These are phyloP conservation scores for Naegleria fowleri DNA, from an alignment of 208 protist species.

Conservation along the genomic window DNA sequence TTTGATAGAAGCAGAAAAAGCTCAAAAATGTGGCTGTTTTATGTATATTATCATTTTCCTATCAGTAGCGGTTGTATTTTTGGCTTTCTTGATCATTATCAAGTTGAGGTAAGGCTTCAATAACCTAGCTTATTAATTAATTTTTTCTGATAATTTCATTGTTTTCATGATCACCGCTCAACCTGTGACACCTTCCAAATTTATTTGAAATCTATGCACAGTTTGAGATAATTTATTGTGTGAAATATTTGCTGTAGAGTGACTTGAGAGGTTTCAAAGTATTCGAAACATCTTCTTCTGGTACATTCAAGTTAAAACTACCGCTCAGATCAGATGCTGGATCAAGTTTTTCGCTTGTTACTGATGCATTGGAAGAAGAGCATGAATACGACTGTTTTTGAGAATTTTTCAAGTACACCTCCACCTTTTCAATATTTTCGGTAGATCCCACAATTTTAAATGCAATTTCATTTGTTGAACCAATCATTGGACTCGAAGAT, in stretches of 20 bases:
- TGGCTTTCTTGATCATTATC: background rate
- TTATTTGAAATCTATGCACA: no score
- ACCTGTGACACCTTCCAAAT: no score
- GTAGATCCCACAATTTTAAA: background rate
- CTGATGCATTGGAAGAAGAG: background rate
- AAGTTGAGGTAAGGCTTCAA: background rate
- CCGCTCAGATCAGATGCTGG: no score
- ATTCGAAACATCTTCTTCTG: background rate
- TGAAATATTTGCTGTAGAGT: background rate
- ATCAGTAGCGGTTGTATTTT: background rate
- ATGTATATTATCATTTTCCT: background rate
- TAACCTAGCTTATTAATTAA: no score
- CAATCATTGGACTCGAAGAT: no score
- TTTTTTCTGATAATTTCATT: no score
- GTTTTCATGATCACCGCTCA: no score
- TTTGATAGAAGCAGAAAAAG: background rate
- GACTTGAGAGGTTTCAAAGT: background rate
- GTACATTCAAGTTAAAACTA: background rate
- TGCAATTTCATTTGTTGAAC: background rate
- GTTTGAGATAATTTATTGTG: background rate
- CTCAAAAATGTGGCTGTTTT: background rate
- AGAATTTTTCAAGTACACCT: background rate
- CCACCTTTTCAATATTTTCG: background rate
- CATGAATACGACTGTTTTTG: background rate
- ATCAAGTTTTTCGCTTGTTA: no score